Conservation (phyloP, 2,329 filamentous ascomycete genomes). For the Dendryphion nanum region DNA sequence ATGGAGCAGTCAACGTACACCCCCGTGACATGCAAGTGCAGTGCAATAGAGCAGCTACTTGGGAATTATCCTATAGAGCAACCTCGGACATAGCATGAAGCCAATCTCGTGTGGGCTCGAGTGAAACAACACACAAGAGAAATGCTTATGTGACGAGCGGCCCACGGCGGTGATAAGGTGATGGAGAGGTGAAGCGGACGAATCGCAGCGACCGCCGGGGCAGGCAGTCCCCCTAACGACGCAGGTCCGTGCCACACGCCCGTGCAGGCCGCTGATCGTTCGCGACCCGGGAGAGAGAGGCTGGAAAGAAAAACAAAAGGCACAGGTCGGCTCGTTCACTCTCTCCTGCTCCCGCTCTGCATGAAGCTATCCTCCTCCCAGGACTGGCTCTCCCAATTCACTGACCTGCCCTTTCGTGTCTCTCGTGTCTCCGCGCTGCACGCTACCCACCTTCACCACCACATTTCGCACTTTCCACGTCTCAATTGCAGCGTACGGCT, state of each 20-base stretch:
- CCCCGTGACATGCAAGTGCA: too few relatives aligned
- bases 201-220: background rate
- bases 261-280: background rate
- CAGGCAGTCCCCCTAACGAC: background rate
- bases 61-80: too few relatives aligned
- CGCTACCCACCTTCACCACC: background rate
- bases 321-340: background rate
- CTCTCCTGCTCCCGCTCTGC: background rate
- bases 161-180: background rate
- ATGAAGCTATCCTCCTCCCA: background rate
- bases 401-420: background rate
- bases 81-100: too few relatives aligned
- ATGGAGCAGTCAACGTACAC: too few relatives aligned
- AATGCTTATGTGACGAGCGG: too few relatives aligned
- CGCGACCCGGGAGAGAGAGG: background rate
- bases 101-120: too few relatives aligned
- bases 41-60: too few relatives aligned
- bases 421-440: background rate
- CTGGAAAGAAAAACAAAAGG: background rate
- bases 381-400: background rate
- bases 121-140: too few relatives aligned
- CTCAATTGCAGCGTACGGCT: background rate
- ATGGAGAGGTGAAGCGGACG: slow-evolving; percentile 1
- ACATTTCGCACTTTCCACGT: background rate
- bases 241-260: background rate